Percentiles rank a stretch among this genome's conserved stretches.
Conservation (phyloP, 352 stramenopile species). For the Peronospora farinosa region DNA sequence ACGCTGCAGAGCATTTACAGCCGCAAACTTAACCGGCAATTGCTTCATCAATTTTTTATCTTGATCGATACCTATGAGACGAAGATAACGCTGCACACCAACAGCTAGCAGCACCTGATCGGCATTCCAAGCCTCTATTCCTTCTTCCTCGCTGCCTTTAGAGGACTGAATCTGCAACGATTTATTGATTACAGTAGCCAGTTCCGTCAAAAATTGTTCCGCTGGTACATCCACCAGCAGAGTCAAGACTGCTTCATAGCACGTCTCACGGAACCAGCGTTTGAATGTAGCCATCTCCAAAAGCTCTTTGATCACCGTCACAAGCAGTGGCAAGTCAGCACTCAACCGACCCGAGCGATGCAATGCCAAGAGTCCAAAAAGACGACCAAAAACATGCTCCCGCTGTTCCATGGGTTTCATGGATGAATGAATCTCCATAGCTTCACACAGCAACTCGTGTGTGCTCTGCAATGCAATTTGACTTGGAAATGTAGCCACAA, state of each 20-base stretch:
- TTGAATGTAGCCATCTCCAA: constrained; percentile 82
- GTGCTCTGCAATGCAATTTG: constrained; percentile 43
- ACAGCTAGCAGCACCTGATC: constrained; percentile 76
- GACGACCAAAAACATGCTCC: constrained; percentile 87
- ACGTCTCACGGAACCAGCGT: constrained; percentile 82
- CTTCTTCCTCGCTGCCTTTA: constrained; percentile 29
- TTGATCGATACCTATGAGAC: constrained; percentile 33
- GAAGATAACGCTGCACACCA: constrained; percentile 66
- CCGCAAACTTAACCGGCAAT: constrained; percentile 37
- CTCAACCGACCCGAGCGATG: constrained; percentile 65
- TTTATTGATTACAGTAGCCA: constrained; percentile 22
- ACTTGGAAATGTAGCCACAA: constrained; percentile 50
- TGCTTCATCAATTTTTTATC: constrained; percentile 26
- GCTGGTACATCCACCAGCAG: constrained; percentile 46
- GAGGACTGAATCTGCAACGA: constrained; percentile 30
- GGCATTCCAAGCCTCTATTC: constrained; percentile 49
- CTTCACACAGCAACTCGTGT: constrained; percentile 50
- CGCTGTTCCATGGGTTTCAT: constrained; percentile 91
- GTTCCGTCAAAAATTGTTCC: constrained; percentile 40
- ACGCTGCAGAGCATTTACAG: constrained; percentile 41
- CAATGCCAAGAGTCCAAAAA: constrained; percentile 84
- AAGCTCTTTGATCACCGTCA: constrained; percentile 63
- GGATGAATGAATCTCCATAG: constrained; percentile 73
- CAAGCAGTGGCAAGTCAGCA: constrained; percentile 31
- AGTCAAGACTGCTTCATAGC: constrained; percentile 59